Conservation (phyloP, 805 yeast genomes). For the Zygoascus flipseniorum region DNA sequence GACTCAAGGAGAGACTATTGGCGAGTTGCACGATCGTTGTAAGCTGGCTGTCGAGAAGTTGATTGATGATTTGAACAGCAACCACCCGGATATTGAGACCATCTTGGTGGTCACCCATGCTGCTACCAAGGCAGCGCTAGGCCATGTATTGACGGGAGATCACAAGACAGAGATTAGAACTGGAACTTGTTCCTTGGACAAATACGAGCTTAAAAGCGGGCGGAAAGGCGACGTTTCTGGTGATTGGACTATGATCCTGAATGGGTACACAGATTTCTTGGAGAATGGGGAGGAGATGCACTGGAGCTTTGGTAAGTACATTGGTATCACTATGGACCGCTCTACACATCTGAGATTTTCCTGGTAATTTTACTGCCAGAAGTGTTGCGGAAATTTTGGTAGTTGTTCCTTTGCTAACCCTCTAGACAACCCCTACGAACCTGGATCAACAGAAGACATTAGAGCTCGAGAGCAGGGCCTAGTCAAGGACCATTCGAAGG, state of each 20-base stretch:
- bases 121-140: conserved; percentile 83
- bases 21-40: conserved; percentile 60
- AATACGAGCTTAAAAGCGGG: conserved; percentile 31
- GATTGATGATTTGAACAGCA: conserved; percentile 46
- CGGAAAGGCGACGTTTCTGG: conserved; percentile 21
- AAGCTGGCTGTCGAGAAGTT: conserved; percentile 45
- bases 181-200: conserved; percentile 80
- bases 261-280: conserved; percentile 68
- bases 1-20: conserved; percentile 62
- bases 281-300: conserved; percentile 83
- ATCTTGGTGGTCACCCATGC: conserved; percentile 85
- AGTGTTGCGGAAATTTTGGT: background rate
- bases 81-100: conserved; percentile 51
- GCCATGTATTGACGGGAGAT: conserved; percentile 60
- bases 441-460: conserved; percentile 85
- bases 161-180: conserved; percentile 50
- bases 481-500: conserved; percentile 8
- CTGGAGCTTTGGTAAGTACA: conserved; percentile 67
- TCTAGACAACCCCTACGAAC: conserved; percentile 51
- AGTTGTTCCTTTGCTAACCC: background rate
- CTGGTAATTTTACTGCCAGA: too few relatives aligned
- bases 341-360: too few relatives aligned
- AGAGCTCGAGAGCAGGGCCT: conserved; percentile 16
- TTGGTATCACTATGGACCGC: too few relatives aligned
- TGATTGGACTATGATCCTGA: conserved; percentile 55